Conservation (phyloP, 2,329 filamentous ascomycete genomes). For the Chlorencoelia australis region DNA sequence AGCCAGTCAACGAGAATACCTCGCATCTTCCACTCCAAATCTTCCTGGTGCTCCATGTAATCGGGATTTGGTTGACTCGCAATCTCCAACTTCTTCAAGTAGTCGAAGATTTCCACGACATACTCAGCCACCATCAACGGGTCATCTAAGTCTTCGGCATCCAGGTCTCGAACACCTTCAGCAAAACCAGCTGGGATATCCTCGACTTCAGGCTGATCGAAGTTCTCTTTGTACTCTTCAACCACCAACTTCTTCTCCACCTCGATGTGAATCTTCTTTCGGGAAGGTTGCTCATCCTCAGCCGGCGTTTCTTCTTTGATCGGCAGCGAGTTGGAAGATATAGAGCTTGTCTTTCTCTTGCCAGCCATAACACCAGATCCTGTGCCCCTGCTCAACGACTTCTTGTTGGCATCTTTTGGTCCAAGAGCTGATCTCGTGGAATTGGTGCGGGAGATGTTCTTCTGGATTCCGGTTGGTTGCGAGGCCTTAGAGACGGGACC, state of each 20-base stretch:
- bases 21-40: conserved; percentile 97
- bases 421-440: conserved; percentile 53
- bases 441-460: conserved; percentile 44
- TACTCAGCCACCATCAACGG: conserved; percentile 98
- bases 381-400: conserved; percentile 62
- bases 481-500: conserved; percentile 71
- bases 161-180: conserved; percentile 53
- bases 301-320: conserved; percentile 49
- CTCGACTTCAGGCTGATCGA: conserved; percentile 24
- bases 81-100: conserved; percentile 78
- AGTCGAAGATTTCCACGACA: conserved; percentile 93
- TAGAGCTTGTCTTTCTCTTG: conserved; percentile 59
- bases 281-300: conserved; percentile 59
- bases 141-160: conserved; percentile 81
- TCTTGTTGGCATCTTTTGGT: conserved; percentile 57
- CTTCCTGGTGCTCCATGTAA: conserved; percentile 92
- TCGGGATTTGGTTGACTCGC: conserved; percentile 75
- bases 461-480: conserved; percentile 74
- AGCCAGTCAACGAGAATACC: conserved; percentile 97
- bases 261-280: conserved; percentile 54
- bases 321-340: conserved; percentile 38
- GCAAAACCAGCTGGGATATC: conserved; percentile 21
- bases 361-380: conserved; percentile 58
- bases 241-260: conserved; percentile 36
- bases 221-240: conserved; percentile 30